Evolutionary conservation across 2,329 filamentous ascomycete species (phyloP).

Genomic region (Colletotrichum noveboracense): DNA sequence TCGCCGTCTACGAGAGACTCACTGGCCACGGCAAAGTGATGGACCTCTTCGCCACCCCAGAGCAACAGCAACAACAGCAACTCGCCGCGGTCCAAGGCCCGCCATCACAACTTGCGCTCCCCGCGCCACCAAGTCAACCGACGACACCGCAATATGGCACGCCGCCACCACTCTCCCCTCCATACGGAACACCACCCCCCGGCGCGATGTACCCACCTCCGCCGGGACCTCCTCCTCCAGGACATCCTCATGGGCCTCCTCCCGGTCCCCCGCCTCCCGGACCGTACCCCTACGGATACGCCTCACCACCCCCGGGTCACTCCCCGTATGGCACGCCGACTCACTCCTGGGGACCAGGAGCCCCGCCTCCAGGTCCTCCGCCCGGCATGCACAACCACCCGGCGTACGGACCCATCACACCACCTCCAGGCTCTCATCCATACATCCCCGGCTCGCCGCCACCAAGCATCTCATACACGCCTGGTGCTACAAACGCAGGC

Average conservation of each 20-base stretch:
- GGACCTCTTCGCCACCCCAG: conserved; percentile 51
- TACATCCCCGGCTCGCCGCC: neutral
- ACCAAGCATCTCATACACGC: neutral
- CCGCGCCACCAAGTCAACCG: conserved; percentile 52
- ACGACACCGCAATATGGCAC: conserved; percentile 25
- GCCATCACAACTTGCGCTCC: conserved; percentile 31
- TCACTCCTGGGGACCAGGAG: neutral
- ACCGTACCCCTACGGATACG: neutral
- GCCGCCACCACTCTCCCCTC: neutral
- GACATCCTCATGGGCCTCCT: conserved; percentile 7
- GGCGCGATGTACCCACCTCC: neutral
- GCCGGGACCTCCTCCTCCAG: neutral
- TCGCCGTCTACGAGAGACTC: conserved; percentile 57
- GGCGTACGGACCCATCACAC: neutral
- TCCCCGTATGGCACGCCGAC: neutral
- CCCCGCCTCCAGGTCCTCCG: neutral
- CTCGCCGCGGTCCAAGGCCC: neutral
- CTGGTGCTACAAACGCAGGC: conserved; percentile 30
- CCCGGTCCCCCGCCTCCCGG: neutral
- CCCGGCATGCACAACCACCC: neutral
- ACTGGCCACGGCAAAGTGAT: conserved; percentile 54
- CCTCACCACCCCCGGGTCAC: neutral
- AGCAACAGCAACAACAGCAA: conserved; percentile 25
- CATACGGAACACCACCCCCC: conserved; percentile 22
- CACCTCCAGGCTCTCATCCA: neutral